phyloP scores from a whole-genome alignment of 148 eudicot genomes.

The Gaultheria prostrata region DNA sequence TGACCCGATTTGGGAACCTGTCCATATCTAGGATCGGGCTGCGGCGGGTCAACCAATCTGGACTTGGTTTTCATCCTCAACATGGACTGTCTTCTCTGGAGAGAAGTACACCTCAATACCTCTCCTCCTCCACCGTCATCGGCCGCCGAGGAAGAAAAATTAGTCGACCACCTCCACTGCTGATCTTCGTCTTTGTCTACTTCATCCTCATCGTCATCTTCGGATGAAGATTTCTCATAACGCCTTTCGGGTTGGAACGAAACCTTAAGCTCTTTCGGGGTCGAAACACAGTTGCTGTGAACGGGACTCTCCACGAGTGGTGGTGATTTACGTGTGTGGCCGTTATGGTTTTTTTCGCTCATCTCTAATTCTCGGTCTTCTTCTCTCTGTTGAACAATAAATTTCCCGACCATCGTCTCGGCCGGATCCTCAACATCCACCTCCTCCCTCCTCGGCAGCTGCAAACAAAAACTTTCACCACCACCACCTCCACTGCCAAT shows the following conservation, averaged over 20 bases:
- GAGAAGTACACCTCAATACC: conserved; percentile 57
- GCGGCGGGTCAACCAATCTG: conserved; percentile 49
- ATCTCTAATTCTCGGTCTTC: neutral
- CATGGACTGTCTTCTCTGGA: conserved; percentile 32
- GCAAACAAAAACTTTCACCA: neutral
- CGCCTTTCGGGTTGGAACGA: conserved; percentile 24
- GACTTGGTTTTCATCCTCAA: conserved; percentile 49
- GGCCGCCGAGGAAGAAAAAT: neutral
- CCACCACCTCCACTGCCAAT: neutral
- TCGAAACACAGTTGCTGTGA: neutral
- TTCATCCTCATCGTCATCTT: conserved; percentile 7
- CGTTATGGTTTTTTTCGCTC: neutral
- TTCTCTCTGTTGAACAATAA: conserved; percentile 8
- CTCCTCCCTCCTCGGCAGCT: conserved; percentile 18
- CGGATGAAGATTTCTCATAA: neutral
- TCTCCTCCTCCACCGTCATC: conserved; percentile 26
- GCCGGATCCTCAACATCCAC: neutral
- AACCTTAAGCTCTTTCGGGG: conserved; percentile 24
- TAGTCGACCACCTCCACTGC: no score
- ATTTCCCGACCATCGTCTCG: conserved; percentile 11
- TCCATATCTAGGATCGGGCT: conserved; percentile 12
- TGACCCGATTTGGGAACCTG: conserved; percentile 22
- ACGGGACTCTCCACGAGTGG: neutral
- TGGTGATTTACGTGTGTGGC: neutral
- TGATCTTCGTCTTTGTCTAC: neutral